These are phyloP conservation scores for Hirsutella rhossiliensis DNA, from an alignment of 2,329 filamentous ascomycete species.

Conservation along the genomic window DNA sequence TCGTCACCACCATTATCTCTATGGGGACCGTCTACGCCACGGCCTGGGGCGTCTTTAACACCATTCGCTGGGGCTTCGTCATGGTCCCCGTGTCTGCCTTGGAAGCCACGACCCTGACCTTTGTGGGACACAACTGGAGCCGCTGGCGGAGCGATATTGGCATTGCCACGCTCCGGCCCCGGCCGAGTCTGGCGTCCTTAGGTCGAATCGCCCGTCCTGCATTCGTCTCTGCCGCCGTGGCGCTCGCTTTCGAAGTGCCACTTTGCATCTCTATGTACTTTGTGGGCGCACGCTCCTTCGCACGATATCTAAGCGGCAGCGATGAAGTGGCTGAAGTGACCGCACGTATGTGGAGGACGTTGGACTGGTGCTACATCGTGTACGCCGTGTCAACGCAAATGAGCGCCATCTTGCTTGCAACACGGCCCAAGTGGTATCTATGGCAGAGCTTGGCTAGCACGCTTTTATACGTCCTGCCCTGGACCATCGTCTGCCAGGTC, in stretches of 20 bases:
- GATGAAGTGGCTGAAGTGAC: slow-evolving; percentile 46
- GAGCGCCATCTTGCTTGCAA: slow-evolving; percentile 51
- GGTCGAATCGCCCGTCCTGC: slow-evolving; percentile 38
- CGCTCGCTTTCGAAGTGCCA: slow-evolving; percentile 46
- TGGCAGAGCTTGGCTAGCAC: slow-evolving; percentile 56
- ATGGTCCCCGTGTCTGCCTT: slow-evolving; percentile 62
- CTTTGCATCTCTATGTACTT: slow-evolving; percentile 50
- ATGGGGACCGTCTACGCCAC: slow-evolving; percentile 56
- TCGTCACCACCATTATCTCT: slow-evolving; percentile 50
- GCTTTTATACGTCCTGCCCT: slow-evolving; percentile 55
- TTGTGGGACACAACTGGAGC: slow-evolving; percentile 58
- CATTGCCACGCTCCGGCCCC: slow-evolving; percentile 7
- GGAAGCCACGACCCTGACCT: slow-evolving; percentile 52
- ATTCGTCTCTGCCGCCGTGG: slow-evolving; percentile 37
- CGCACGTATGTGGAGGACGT: slow-evolving; percentile 50
- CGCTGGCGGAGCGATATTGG: slow-evolving; percentile 23
- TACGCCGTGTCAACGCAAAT: slow-evolving; percentile 56
- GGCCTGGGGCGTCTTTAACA: slow-evolving; percentile 63
- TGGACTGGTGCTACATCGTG: slow-evolving; percentile 58
- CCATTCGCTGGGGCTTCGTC: slow-evolving; percentile 60
- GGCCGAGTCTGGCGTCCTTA: slow-evolving; percentile 6
- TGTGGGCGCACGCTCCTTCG: slow-evolving; percentile 47
- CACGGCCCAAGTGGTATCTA: slow-evolving; percentile 53
- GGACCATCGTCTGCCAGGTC: slow-evolving; percentile 51
- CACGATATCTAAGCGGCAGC: slow-evolving; percentile 47